Conservation (phyloP, 345 rosid species). For the Theobroma cacao region DNA sequence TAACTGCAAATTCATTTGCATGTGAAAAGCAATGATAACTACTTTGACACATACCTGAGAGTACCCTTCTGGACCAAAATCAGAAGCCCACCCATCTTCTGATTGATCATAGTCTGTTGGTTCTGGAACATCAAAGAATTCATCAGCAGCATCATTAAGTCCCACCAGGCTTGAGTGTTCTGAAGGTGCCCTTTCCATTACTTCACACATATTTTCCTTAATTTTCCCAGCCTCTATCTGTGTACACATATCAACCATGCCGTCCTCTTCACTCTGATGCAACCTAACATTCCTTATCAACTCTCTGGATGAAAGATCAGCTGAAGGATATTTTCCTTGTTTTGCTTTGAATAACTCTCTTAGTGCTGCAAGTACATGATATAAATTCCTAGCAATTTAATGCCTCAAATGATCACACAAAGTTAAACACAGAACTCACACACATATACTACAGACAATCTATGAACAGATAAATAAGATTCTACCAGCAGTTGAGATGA, state of each 20-base stretch:
- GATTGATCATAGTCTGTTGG: slow-evolving; percentile 59
- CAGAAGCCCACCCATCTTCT: slow-evolving; percentile 65
- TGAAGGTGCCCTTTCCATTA: slow-evolving; percentile 54
- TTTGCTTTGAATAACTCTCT: slow-evolving; percentile 80
- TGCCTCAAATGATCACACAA: not conserved
- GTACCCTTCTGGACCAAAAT: slow-evolving; percentile 50
- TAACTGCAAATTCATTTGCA: not conserved
- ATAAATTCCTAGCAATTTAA: not conserved
- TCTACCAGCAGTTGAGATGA: slow-evolving; percentile 18
- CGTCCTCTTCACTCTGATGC: slow-evolving; percentile 36
- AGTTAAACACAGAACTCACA: not conserved
- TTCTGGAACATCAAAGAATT: slow-evolving; percentile 92
- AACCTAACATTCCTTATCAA: slow-evolving; percentile 40
- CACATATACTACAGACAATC: not conserved
- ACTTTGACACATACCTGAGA: slow-evolving; percentile 49
- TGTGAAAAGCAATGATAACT: not conserved
- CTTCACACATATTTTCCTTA: slow-evolving; percentile 46
- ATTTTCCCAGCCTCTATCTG: slow-evolving; percentile 31
- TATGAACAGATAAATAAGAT: slow-evolving; percentile 2
- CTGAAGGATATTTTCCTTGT: slow-evolving; percentile 48
- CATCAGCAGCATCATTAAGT: slow-evolving; percentile 78
- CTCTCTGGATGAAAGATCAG: slow-evolving; percentile 73
- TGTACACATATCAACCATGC: slow-evolving; percentile 27
- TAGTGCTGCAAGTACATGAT: slow-evolving; percentile 51
- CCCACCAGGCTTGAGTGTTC: slow-evolving; percentile 78